phyloP scores from a whole-genome alignment of 202 grass and related monocot genomes.

The Saccharum hybrid region DNA sequence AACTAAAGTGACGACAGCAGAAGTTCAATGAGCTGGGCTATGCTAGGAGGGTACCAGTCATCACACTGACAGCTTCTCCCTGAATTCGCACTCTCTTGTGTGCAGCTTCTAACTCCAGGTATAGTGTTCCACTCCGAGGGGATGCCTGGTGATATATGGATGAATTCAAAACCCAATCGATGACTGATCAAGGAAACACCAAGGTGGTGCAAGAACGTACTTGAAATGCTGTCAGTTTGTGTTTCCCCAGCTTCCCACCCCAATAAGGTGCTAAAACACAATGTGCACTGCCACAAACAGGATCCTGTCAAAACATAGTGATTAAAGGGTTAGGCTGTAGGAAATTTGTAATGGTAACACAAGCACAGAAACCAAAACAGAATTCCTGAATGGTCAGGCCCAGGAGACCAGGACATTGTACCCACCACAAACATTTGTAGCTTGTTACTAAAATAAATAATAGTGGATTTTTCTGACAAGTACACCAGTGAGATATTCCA shows the following conservation, averaged over 20 bases:
- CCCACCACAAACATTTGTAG: background rate
- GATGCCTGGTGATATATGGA: constrained; percentile 59
- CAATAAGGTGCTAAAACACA: constrained; percentile 77
- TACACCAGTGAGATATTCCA: background rate
- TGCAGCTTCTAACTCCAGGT: constrained; percentile 58
- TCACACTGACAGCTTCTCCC: constrained; percentile 75
- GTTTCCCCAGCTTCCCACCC: constrained; percentile 69
- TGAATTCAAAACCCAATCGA: background rate
- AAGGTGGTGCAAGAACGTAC: constrained; percentile 37
- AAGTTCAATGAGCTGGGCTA: background rate
- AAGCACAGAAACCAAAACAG: background rate
- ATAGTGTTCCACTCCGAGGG: constrained; percentile 65
- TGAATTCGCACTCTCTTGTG: constrained; percentile 55
- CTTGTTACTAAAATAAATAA: background rate
- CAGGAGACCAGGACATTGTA: background rate
- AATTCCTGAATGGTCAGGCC: background rate
- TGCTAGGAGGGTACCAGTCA: constrained; percentile 60
- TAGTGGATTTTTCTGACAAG: background rate
- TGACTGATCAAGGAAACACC: background rate
- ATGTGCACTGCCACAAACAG: constrained; percentile 76
- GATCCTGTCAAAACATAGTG: constrained; percentile 57
- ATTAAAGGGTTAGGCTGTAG: background rate
- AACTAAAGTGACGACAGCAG: background rate
- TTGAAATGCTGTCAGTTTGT: constrained; percentile 65
- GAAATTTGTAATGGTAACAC: constrained; percentile 6